A percentile compares a stretch with the other conserved stretches of the same genome.
phyloP scores from a whole-genome alignment of 805 yeast genomes.

The Saccharomycodes ludwigii region DNA sequence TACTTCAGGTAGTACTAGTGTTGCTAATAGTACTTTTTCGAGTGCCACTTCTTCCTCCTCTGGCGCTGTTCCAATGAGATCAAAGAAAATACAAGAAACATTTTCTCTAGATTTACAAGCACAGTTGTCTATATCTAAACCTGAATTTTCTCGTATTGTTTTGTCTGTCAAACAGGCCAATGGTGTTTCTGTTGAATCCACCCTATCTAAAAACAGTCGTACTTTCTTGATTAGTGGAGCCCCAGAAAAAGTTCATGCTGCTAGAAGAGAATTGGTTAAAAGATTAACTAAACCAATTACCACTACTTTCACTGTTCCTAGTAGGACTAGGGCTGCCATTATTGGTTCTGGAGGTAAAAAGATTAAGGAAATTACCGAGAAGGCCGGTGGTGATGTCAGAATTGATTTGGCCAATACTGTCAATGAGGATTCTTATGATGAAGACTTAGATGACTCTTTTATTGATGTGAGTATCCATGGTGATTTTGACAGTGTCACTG shows the following conservation, averaged over 20 bases:
- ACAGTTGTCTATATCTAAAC: constrained; percentile 48
- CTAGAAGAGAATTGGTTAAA: constrained; percentile 64
- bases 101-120: constrained; percentile 62
- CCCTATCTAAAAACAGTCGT: constrained; percentile 67
- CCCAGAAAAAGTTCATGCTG: constrained; percentile 49
- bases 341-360: constrained; percentile 83
- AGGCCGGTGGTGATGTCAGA: constrained; percentile 57
- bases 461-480: constrained; percentile 62
- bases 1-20: too few species aligned
- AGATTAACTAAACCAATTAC: constrained; percentile 66
- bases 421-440: constrained; percentile 30
- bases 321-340: constrained; percentile 60
- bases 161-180: constrained; percentile 46
- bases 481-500: constrained; percentile 69
- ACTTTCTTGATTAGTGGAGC: constrained; percentile 75
- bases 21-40: constrained; percentile 13
- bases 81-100: constrained; percentile 62
- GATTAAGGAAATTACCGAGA: constrained; percentile 65
- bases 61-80: constrained; percentile 25
- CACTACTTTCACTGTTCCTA: constrained; percentile 54
- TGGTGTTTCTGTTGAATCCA: constrained; percentile 66
- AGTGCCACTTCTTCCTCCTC: constrained; percentile 11
- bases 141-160: constrained; percentile 59
- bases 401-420: constrained; percentile 35
- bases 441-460: constrained; percentile 47